Evolutionary conservation across 1,139 yeast species (phyloP).

Genomic region (Schizosaccharomyces versatilis): DNA sequence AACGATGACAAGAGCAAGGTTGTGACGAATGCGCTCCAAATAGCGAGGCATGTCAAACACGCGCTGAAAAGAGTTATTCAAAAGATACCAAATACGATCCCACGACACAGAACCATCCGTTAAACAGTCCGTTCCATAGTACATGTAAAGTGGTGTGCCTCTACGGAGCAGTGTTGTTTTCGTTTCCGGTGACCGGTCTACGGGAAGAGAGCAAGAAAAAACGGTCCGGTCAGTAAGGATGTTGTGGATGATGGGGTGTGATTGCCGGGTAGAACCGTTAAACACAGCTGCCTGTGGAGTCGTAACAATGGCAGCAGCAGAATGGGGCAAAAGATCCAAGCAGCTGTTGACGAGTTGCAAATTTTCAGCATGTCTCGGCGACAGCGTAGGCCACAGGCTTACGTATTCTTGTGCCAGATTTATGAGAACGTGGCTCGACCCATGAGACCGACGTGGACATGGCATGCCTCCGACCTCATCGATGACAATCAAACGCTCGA

Average conservation of each 20-base stretch:
- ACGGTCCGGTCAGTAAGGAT: slow-evolving; percentile 76
- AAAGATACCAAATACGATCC: slow-evolving; percentile 31
- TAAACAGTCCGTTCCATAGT: slow-evolving; percentile 23
- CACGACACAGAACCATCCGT: slow-evolving; percentile 32
- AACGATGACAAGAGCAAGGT: slow-evolving; percentile 51
- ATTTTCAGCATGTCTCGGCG: slow-evolving; percentile 33
- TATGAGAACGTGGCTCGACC: slow-evolving; percentile 51
- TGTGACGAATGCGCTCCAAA: slow-evolving; percentile 34
- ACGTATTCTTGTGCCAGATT: slow-evolving; percentile 66
- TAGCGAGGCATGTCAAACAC: slow-evolving; percentile 43
- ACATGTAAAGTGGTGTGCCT: slow-evolving; percentile 47
- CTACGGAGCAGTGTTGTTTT: slow-evolving; percentile 62
- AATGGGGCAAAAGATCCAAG: slow-evolving; percentile 25
- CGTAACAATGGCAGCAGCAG: slow-evolving; percentile 31
- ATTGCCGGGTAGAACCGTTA: slow-evolving; percentile 13
- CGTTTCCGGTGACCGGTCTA: slow-evolving; percentile 34
- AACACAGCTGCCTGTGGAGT: slow-evolving; percentile 27
- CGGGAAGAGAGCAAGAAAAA: slow-evolving; percentile 78
- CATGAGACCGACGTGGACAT: not conserved
- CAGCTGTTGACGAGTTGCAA: slow-evolving; percentile 31
- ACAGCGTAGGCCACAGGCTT: slow-evolving; percentile 40
- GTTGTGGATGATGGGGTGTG: slow-evolving; percentile 69
- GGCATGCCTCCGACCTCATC: slow-evolving; percentile 83
- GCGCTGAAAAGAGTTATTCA: slow-evolving; percentile 64
- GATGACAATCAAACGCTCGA: slow-evolving; percentile 61